These are phyloP conservation scores for Pedinophyceae sp. DNA, from an alignment of 139 green algal species.

Conservation along the genomic window DNA sequence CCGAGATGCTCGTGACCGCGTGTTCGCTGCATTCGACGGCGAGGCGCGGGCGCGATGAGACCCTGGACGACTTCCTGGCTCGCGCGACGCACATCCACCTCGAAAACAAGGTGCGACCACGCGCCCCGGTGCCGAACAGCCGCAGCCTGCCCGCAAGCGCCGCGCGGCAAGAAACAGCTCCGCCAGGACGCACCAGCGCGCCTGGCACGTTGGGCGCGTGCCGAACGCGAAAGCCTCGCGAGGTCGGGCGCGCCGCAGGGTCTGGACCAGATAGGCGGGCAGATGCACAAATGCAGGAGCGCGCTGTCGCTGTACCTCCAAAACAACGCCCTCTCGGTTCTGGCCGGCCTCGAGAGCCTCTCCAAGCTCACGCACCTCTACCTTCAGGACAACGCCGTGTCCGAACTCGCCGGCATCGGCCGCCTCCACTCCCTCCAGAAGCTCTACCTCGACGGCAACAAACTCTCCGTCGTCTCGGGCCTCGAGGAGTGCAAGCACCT, in stretches of 20 bases:
- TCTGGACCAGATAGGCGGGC: too few relatives aligned
- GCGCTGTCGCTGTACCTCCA: conserved; percentile 1
- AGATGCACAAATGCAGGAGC: too few relatives aligned
- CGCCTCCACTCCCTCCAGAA: neutral
- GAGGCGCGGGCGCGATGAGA: neutral
- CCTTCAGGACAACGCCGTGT: neutral
- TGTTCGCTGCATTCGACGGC: too few relatives aligned
- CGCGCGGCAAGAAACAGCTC: too few relatives aligned
- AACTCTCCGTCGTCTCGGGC: neutral
- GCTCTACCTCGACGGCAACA: neutral
- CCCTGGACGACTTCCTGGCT: neutral
- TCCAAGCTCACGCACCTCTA: neutral
- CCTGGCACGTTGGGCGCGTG: too few relatives aligned
- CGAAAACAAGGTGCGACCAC: too few relatives aligned
- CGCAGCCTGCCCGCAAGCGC: too few relatives aligned
- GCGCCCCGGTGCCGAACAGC: too few relatives aligned
- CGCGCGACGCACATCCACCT: neutral
- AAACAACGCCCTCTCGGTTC: neutral
- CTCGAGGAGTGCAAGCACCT: conserved; percentile 1
- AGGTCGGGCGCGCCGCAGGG: too few relatives aligned
- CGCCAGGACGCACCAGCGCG: too few relatives aligned
- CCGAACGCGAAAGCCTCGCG: too few relatives aligned
- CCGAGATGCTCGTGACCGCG: too few relatives aligned
- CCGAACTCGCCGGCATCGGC: neutral
- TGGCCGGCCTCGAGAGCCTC: neutral